Percentiles rank a stretch among this genome's conserved stretches.
phyloP scores from a whole-genome alignment of 495 filamentous ascomycete species.

The Tuber microsphaerosporum region DNA sequence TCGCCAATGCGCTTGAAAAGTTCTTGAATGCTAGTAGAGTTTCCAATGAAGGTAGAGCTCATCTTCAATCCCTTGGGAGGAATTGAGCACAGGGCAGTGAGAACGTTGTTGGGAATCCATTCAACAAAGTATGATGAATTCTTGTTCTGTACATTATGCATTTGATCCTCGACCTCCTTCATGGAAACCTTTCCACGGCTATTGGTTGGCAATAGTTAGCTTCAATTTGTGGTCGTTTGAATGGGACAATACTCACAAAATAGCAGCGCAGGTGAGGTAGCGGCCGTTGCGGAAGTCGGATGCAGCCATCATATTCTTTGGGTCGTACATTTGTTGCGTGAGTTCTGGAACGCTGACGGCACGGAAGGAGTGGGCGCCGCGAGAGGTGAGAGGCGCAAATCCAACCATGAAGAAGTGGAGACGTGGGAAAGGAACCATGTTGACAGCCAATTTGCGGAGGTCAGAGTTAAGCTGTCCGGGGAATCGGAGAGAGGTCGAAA shows the following conservation, averaged over 20 bases:
- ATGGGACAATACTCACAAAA: slow-evolving; percentile 54
- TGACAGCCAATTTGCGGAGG: slow-evolving; percentile 98
- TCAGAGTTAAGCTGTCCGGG: slow-evolving; percentile 99
- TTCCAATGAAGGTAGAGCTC: slow-evolving; percentile 98
- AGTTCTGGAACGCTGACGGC: slow-evolving; percentile 95
- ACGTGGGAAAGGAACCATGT: slow-evolving; percentile 99
- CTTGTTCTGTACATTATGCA: slow-evolving; percentile 99
- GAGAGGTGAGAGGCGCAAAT: slow-evolving; percentile 96
- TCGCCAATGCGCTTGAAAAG: slow-evolving; percentile 99
- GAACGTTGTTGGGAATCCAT: slow-evolving; percentile 99
- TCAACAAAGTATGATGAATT: slow-evolving; percentile 99
- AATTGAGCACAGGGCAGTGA: slow-evolving; percentile 99
- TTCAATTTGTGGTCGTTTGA: slow-evolving; percentile 2
- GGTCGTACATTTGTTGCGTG: slow-evolving; percentile 99
- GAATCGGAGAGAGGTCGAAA: slow-evolving; percentile 98
- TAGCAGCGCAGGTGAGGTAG: slow-evolving; percentile 98
- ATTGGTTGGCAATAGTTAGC: slow-evolving; percentile 41
- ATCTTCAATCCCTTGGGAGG: slow-evolving; percentile 97
- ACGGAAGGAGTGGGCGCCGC: slow-evolving; percentile 90
- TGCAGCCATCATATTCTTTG: slow-evolving; percentile 99
- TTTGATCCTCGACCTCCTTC: slow-evolving; percentile 99
- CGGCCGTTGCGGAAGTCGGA: slow-evolving; percentile 99
- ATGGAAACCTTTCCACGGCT: slow-evolving; percentile 99
- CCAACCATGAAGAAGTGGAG: slow-evolving; percentile 99
- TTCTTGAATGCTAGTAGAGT: slow-evolving; percentile 99